Conservation (phyloP, 2,329 filamentous ascomycete genomes). For the Beauveria sp. region DNA sequence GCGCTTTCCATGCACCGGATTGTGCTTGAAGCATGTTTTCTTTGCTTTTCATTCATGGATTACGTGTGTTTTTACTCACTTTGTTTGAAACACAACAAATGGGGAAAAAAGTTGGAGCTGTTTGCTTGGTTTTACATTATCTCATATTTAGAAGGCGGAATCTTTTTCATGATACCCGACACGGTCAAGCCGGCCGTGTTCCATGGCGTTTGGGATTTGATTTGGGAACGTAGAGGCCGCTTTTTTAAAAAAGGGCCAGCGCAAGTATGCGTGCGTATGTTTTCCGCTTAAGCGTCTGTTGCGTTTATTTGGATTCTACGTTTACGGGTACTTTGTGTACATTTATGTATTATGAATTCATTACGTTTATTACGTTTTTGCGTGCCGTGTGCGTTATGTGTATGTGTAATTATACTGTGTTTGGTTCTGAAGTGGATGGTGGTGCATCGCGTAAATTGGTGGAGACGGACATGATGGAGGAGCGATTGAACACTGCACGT, state of each 20-base stretch:
- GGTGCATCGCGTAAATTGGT: neutral
- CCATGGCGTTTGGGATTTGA: neutral
- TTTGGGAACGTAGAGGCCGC: conserved; percentile 4
- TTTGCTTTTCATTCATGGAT: neutral
- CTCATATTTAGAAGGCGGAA: conserved; percentile 9
- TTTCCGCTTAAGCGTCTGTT: neutral
- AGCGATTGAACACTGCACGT: neutral
- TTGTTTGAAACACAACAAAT: conserved; percentile 2
- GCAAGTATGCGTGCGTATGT: conserved; percentile 4
- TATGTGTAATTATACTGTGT: conserved; percentile 8
- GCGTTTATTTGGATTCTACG: conserved; percentile 9
- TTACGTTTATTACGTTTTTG: conserved; percentile 16
- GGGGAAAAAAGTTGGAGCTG: neutral
- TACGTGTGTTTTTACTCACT: neutral
- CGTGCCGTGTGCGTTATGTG: conserved; percentile 15
- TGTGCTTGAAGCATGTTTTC: neutral
- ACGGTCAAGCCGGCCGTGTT: neutral
- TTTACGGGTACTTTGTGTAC: conserved; percentile 8
- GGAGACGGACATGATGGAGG: neutral
- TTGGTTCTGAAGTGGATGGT: neutral
- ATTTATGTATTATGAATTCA: conserved; percentile 12
- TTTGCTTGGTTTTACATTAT: conserved; percentile 2
- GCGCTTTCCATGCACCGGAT: neutral
- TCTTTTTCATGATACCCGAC: conserved; percentile 10
- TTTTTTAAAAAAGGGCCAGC: neutral